Conservation (phyloP, 2,329 filamentous ascomycete genomes). For the Fusarium sp. region DNA sequence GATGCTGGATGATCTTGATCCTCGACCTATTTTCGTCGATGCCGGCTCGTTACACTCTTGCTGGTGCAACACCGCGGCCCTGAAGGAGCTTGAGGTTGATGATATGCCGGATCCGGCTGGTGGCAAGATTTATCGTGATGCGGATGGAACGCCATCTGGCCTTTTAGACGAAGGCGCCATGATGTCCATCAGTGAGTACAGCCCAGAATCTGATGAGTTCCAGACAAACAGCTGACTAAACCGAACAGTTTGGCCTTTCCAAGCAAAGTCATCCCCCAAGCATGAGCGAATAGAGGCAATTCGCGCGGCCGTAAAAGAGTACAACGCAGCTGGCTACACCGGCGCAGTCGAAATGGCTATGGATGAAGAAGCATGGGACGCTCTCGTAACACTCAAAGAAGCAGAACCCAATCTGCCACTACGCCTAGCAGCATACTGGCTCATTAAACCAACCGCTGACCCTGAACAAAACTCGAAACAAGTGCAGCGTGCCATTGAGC, state of each 20-base stretch:
- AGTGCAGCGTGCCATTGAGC: conserved; percentile 59
- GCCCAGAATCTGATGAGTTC: too few species aligned
- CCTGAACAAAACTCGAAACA: conserved; percentile 51
- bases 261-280: conserved; percentile 57
- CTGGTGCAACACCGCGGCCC: conserved; percentile 63
- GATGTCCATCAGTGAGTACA: conserved; percentile 46
- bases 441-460: conserved; percentile 56
- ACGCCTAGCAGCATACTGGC: conserved; percentile 64
- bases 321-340: conserved; percentile 62
- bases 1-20: conserved; percentile 60
- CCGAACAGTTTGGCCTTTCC: conserved; percentile 53
- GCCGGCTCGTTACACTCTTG: conserved; percentile 64
- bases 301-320: conserved; percentile 57
- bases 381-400: conserved; percentile 54
- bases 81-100: conserved; percentile 57
- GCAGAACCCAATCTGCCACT: conserved; percentile 45
- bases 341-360: conserved; percentile 68
- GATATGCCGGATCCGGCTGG: conserved; percentile 58
- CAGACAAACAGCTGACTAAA: too few species aligned
- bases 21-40: conserved; percentile 64
- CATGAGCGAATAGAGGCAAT: conserved; percentile 58
- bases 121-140: conserved; percentile 60
- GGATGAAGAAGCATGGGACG: conserved; percentile 65
- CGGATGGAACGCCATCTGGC: conserved; percentile 56
- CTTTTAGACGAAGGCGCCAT: conserved; percentile 54